These are phyloP conservation scores for Heterobasidion annosum DNA, from an alignment of 1,284 basidiomycete species.

Conservation along the genomic window DNA sequence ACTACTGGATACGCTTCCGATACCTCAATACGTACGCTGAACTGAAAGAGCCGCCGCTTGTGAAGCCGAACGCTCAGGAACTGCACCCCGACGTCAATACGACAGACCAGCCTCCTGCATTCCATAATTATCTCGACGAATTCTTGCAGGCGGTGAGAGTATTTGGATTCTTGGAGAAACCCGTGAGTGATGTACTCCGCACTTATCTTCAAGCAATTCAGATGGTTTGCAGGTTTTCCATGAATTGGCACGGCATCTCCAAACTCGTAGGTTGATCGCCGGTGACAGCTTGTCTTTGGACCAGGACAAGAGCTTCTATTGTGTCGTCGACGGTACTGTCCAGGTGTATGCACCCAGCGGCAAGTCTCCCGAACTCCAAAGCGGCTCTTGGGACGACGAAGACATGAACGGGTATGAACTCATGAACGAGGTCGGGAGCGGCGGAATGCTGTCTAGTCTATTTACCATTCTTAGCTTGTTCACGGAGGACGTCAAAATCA, in stretches of 20 bases:
- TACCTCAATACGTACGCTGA: conserved; percentile 74
- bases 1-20: conserved; percentile 80
- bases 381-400: conserved; percentile 68
- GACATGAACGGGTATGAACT: conserved; percentile 91
- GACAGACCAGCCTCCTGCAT: conserved; percentile 61
- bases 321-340: conserved; percentile 87
- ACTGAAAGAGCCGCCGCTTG: conserved; percentile 78
- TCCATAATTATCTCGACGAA: conserved; percentile 93
- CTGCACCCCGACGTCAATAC: conserved; percentile 85
- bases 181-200: conserved; percentile 40
- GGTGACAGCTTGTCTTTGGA: conserved; percentile 89
- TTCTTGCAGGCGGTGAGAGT: conserved; percentile 91
- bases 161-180: conserved; percentile 93
- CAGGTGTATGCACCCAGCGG: conserved; percentile 76
- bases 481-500: conserved; percentile 93
- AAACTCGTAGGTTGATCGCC: conserved; percentile 85
- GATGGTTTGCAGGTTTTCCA: conserved; percentile 69
- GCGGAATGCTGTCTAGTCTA: conserved; percentile 89
- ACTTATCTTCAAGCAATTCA: background rate
- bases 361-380: conserved; percentile 30
- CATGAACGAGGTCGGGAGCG: conserved; percentile 90
- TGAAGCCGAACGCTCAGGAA: conserved; percentile 71
- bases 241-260: conserved; percentile 87
- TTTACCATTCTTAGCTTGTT: conserved; percentile 95
- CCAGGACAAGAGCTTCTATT: conserved; percentile 91